Base-by-base conservation (phyloP, 2,329 filamentous ascomycete species). In the Cercospora zeina region DNA sequence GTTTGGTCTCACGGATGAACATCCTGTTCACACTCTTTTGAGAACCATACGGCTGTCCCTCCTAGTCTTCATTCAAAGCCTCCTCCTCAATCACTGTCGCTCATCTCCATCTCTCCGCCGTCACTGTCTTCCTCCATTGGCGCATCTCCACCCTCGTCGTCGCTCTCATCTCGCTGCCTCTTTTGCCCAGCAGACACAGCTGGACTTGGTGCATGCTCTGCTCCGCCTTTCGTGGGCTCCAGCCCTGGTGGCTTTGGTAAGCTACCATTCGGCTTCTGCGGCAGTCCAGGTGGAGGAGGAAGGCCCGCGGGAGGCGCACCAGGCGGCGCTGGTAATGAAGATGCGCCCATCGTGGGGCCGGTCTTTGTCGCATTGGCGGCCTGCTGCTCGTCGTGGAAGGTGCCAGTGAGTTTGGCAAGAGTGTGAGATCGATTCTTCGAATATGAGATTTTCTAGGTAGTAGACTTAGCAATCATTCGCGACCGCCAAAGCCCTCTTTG, bases 371-470 rank as follows among this genome's bases (percentile, higher is more conserved):
- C 69, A 39, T 45, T 57, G 8, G 45, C 56, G 19, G 56, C 45
- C 50, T 59, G 45, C 47, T 59, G 62, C 47, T 60, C 58, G 30
- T 90, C 83, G 72, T 88, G 87, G 78, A 92, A 96, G 13, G 91
- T 93, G 65, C 95, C 95, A 68, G 96, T 93, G 58, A 99, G 86
- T 77, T 96, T 96, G 34, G 91, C 87, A 65, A 99, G 86, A 24
- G 89, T 89, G 75, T 96, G 84, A 3, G 93, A 97, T 74, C 93
- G 93, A 61, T 88, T 87, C 76, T 93, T 96, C 61, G 90, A 92
- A 76, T 97, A 99, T 68, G 88, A 83, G 69, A 99, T 92, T 85
- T 87, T 90, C 93, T 97, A 69, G 21, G 60, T 19, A 6, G 30
- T 9, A 16, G 6, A 31, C 42, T 62, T 54, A 65, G 64, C 59